These are phyloP conservation scores for Dothiorella sarmentorum DNA, from an alignment of 2,329 filamentous ascomycete species.

Conservation along the genomic window DNA sequence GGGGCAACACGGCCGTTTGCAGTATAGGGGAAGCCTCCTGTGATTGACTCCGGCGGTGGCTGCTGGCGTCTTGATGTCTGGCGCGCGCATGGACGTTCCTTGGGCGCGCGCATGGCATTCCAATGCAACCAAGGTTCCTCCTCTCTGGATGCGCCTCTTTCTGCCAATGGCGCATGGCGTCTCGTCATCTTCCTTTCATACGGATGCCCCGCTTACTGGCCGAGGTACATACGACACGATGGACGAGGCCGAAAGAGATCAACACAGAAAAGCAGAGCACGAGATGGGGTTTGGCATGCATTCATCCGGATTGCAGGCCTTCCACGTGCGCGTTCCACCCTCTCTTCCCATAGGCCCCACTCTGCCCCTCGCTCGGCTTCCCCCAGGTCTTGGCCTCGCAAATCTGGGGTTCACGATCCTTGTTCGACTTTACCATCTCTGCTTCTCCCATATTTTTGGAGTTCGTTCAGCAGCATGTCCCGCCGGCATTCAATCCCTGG, in stretches of 20 bases:
- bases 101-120: background rate
- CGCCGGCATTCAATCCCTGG: background rate
- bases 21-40: background rate
- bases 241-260: background rate
- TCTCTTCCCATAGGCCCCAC: background rate
- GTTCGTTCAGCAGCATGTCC: background rate
- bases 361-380: background rate
- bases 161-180: background rate
- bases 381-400: slow-evolving; percentile 10
- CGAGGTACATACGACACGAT: background rate
- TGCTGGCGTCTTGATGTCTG: background rate
- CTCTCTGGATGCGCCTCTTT: background rate
- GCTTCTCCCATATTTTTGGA: background rate
- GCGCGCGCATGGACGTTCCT: slow-evolving; percentile 4
- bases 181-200: background rate
- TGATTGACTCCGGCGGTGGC: background rate
- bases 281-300: slow-evolving; percentile 4
- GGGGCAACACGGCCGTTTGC: slow-evolving; percentile 4
- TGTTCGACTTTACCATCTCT: background rate
- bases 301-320: background rate
- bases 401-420: slow-evolving; percentile 12
- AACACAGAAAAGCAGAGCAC: background rate
- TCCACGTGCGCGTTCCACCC: slow-evolving; percentile 2
- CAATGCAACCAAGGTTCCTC: slow-evolving; percentile 6
- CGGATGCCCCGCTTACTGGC: background rate